Percentiles rank a stretch among this genome's conserved stretches.
phyloP scores from a whole-genome alignment of 768 basidiomycete genomes.

The Leccinum imitatum region DNA sequence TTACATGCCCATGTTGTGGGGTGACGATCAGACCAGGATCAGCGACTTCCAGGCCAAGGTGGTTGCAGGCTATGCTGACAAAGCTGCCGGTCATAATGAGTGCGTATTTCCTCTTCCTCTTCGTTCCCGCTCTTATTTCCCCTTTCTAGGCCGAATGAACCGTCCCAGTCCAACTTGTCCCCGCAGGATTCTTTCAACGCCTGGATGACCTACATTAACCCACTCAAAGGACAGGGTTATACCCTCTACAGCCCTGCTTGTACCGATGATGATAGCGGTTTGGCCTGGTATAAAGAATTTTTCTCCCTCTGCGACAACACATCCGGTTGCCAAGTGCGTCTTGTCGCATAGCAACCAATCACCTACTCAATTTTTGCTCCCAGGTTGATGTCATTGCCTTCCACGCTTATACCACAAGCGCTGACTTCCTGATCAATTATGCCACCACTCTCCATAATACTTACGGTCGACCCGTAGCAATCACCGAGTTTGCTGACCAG shows the following conservation, averaged over 20 bases:
- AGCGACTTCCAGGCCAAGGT: constrained; percentile 45
- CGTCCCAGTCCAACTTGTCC: constrained; percentile 58
- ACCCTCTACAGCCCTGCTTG: constrained; percentile 62
- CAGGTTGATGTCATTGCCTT: constrained; percentile 58
- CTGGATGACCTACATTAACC: constrained; percentile 63
- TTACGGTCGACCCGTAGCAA: constrained; percentile 44
- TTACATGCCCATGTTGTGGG: constrained; percentile 72
- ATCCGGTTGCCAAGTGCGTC: constrained; percentile 50
- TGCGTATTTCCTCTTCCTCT: constrained; percentile 33
- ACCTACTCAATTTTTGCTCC: not conserved
- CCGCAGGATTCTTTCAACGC: constrained; percentile 47
- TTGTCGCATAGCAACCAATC: not conserved
- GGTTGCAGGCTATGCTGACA: constrained; percentile 48
- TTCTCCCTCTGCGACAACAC: constrained; percentile 38
- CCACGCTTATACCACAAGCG: constrained; percentile 67
- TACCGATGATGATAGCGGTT: constrained; percentile 58
- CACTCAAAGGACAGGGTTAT: constrained; percentile 57
- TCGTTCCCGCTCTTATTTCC: constrained; percentile 3
- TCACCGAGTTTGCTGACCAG: constrained; percentile 75
- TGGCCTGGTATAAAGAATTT: constrained; percentile 65
- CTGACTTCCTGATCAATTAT: constrained; percentile 51
- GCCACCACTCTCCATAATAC: constrained; percentile 44
- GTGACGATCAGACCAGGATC: constrained; percentile 36
- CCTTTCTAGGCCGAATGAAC: constrained; percentile 60
- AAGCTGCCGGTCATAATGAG: constrained; percentile 74